Evolutionary conservation across 331 rosid genomes (phyloP).

Genomic region (Ulmus americana): DNA sequence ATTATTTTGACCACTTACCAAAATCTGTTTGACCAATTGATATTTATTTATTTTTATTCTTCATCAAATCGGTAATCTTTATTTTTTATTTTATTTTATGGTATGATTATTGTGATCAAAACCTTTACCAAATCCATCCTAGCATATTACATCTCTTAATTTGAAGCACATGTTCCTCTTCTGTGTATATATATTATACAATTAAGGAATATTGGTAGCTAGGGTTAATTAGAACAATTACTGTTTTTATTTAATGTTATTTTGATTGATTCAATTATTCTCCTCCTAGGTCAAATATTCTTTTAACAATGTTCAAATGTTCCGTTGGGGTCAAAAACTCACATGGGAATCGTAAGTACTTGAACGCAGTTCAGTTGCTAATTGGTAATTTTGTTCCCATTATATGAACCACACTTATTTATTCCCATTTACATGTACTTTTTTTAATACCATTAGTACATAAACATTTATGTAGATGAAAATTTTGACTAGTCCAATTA

Average conservation of each 20-base stretch:
- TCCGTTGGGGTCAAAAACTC: slow-evolving; percentile 9
- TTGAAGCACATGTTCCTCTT: slow-evolving; percentile 4
- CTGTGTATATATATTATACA: not conserved
- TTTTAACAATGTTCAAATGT: slow-evolving; percentile 25
- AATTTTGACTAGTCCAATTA: slow-evolving; percentile 6
- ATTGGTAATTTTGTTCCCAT: slow-evolving; percentile 19
- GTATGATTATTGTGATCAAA: not conserved
- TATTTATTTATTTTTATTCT: not conserved
- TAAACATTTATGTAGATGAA: not conserved
- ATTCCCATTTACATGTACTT: not conserved
- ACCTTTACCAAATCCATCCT: not conserved
- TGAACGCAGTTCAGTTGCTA: slow-evolving; percentile 1
- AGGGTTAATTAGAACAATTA: slow-evolving; percentile 3
- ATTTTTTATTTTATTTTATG: not conserved
- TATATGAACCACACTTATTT: slow-evolving; percentile 9
- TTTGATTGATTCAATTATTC: slow-evolving; percentile 9
- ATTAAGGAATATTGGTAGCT: not conserved
- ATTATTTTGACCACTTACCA: slow-evolving; percentile 41
- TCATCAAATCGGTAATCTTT: slow-evolving; percentile 4
- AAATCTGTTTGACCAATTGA: slow-evolving; percentile 32
- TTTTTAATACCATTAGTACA: not conserved
- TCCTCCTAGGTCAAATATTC: slow-evolving; percentile 43
- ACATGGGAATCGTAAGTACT: slow-evolving; percentile 17
- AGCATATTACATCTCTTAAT: not conserved
- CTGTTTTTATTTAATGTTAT: not conserved